These are phyloP conservation scores for Malassezia nana DNA, from an alignment of 1,284 basidiomycete genomes.

Conservation along the genomic window DNA sequence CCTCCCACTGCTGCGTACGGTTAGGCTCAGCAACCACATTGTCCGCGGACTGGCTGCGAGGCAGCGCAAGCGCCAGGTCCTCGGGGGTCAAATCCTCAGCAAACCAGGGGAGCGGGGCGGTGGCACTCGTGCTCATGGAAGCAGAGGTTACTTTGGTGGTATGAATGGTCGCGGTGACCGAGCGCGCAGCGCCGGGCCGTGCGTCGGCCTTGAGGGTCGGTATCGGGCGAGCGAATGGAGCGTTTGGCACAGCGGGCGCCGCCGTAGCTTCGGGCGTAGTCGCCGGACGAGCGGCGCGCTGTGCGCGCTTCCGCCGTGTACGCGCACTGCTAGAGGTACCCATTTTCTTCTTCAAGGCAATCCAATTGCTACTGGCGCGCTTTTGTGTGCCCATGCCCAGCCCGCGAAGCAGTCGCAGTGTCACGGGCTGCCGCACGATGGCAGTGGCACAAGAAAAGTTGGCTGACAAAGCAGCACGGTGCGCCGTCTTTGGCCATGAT, in stretches of 20 bases:
- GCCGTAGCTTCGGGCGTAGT: neutral
- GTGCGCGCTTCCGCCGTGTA: neutral
- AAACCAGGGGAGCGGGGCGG: slow-evolving; percentile 32
- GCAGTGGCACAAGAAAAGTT: neutral
- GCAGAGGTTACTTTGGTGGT: neutral
- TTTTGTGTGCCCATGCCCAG: slow-evolving; percentile 3
- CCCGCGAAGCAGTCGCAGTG: neutral
- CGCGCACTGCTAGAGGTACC: neutral
- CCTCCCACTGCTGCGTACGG: slow-evolving; percentile 26
- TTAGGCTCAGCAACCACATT: slow-evolving; percentile 6
- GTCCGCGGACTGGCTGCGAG: slow-evolving; percentile 17
- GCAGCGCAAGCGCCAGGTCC: slow-evolving; percentile 31
- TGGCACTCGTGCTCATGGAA: neutral
- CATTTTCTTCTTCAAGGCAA: slow-evolving; percentile 30
- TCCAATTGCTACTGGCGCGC: slow-evolving; percentile 37
- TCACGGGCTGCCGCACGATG: neutral
- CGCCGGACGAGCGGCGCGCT: neutral
- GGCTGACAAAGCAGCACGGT: neutral
- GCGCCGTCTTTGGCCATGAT: neutral
- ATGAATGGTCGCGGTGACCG: neutral
- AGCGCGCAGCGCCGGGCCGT: neutral
- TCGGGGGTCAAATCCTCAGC: slow-evolving; percentile 40
- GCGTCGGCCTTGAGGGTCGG: neutral
- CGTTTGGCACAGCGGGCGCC: too few species aligned
- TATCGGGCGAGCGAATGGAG: neutral